These are phyloP conservation scores for Zygoascus biomembranicola DNA, from an alignment of 805 yeast species.

Conservation along the genomic window DNA sequence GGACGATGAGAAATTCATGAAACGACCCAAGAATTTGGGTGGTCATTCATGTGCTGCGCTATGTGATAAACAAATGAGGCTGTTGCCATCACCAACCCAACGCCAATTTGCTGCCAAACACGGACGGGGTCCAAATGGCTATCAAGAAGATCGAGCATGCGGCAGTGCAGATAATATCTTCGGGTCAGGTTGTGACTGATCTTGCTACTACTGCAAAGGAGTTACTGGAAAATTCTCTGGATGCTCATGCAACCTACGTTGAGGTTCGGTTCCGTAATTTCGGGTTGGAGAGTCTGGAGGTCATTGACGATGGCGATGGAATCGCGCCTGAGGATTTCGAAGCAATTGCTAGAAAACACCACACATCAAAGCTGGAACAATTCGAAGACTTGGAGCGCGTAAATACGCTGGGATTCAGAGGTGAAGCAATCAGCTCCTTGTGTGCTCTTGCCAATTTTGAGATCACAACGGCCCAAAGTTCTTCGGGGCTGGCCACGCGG, in stretches of 20 bases:
- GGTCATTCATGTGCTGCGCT: neutral
- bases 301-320: conserved; percentile 70
- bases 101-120: neutral
- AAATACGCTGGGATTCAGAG: conserved; percentile 58
- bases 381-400: conserved; percentile 33
- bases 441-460: conserved; percentile 39
- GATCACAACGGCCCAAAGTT: conserved; percentile 35
- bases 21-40: conserved; percentile 23
- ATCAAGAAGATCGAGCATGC: conserved; percentile 34
- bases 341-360: conserved; percentile 38
- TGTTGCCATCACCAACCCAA: neutral
- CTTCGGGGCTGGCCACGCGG: conserved; percentile 49
- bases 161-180: conserved; percentile 72
- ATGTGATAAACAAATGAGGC: neutral
- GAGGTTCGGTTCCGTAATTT: conserved; percentile 62
- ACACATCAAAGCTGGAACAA: conserved; percentile 46
- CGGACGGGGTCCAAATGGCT: conserved; percentile 6
- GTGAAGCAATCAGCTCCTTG: conserved; percentile 58
- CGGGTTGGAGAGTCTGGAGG: conserved; percentile 67
- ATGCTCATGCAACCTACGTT: conserved; percentile 61
- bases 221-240: conserved; percentile 77
- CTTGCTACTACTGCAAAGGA: conserved; percentile 75
- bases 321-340: conserved; percentile 42
- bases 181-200: conserved; percentile 89
- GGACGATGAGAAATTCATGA: conserved; percentile 42